These are phyloP conservation scores for Nadsonia commutata DNA, from an alignment of 1,139 yeast genomes.

Conservation along the genomic window DNA sequence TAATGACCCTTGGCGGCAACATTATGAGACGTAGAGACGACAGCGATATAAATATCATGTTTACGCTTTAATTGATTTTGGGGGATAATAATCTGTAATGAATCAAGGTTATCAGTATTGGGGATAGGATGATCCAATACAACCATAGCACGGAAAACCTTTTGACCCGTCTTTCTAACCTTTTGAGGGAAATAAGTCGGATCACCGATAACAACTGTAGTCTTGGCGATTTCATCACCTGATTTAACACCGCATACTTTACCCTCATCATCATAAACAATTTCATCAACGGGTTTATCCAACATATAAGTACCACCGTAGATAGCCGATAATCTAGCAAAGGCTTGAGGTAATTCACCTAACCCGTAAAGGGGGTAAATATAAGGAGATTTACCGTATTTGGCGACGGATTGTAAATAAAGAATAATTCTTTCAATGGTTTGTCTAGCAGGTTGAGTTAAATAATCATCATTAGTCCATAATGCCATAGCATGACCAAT, in stretches of 20 bases:
- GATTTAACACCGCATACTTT: slow-evolving; percentile 78
- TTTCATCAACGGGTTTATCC: slow-evolving; percentile 88
- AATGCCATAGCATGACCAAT: slow-evolving; percentile 98
- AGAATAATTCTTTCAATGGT: slow-evolving; percentile 75
- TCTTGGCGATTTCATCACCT: slow-evolving; percentile 81
- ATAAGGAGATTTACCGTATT: slow-evolving; percentile 93
- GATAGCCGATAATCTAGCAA: slow-evolving; percentile 91
- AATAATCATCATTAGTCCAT: slow-evolving; percentile 85
- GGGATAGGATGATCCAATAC: slow-evolving; percentile 83
- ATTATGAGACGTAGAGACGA: slow-evolving; percentile 77
- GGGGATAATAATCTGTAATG: slow-evolving; percentile 88
- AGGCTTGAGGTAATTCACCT: slow-evolving; percentile 97
- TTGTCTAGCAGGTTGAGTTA: slow-evolving; percentile 82
- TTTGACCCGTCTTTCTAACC: slow-evolving; percentile 72
- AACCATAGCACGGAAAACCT: slow-evolving; percentile 91
- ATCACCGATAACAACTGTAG: slow-evolving; percentile 91
- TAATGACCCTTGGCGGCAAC: slow-evolving; percentile 85
- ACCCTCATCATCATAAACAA: slow-evolving; percentile 55
- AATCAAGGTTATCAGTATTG: slow-evolving; percentile 68
- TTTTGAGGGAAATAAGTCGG: slow-evolving; percentile 95
- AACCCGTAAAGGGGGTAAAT: slow-evolving; percentile 91
- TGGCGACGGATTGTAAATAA: slow-evolving; percentile 81
- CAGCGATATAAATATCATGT: slow-evolving; percentile 89
- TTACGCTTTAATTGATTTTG: slow-evolving; percentile 91
- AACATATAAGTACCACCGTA: slow-evolving; percentile 98